phyloP scores from a whole-genome alignment of 352 stramenopile genomes.

The Globisporangium camurandrum region DNA sequence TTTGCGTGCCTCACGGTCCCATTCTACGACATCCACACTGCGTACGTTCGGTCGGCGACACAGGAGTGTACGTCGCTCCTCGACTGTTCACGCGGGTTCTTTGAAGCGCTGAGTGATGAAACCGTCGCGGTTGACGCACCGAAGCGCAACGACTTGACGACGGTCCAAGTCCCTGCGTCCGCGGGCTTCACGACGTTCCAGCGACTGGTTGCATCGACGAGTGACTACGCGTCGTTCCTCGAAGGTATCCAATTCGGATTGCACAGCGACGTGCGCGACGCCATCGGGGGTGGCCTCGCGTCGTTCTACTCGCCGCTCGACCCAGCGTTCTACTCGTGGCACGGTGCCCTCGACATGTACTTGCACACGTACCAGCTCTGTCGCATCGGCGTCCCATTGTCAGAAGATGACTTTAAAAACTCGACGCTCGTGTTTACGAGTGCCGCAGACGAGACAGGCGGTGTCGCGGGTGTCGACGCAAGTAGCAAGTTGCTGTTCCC shows the following conservation, averaged over 20 bases:
- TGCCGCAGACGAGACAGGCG: slow-evolving; percentile 34
- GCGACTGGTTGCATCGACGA: slow-evolving; percentile 36
- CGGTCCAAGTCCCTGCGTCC: slow-evolving; percentile 26
- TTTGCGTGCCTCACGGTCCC: slow-evolving; percentile 64
- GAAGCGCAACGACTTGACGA: slow-evolving; percentile 36
- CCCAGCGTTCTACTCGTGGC: slow-evolving; percentile 67
- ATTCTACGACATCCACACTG: slow-evolving; percentile 76
- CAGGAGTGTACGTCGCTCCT: slow-evolving; percentile 48
- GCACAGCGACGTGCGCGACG: slow-evolving; percentile 56
- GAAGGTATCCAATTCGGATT: slow-evolving; percentile 51
- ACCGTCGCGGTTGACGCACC: slow-evolving; percentile 23
- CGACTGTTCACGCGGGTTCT: slow-evolving; percentile 58
- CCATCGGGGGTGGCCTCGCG: slow-evolving; percentile 41
- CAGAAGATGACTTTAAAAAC: slow-evolving; percentile 30
- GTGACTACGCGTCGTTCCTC: slow-evolving; percentile 50
- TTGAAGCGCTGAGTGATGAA: slow-evolving; percentile 33
- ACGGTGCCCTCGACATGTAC: slow-evolving; percentile 61
- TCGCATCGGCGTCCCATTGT: slow-evolving; percentile 39
- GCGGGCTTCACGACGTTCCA: slow-evolving; percentile 48
- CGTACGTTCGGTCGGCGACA: slow-evolving; percentile 38
- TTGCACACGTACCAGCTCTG: slow-evolving; percentile 61
- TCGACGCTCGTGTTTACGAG: slow-evolving; percentile 39
- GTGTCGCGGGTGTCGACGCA: slow-evolving; percentile 28
- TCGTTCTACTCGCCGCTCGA: slow-evolving; percentile 45
- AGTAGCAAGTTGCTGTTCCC: slow-evolving; percentile 31